These are phyloP conservation scores for Ambispora gerdemannii DNA, from an alignment of 192 early-diverging fungal genomes.

Conservation along the genomic window DNA sequence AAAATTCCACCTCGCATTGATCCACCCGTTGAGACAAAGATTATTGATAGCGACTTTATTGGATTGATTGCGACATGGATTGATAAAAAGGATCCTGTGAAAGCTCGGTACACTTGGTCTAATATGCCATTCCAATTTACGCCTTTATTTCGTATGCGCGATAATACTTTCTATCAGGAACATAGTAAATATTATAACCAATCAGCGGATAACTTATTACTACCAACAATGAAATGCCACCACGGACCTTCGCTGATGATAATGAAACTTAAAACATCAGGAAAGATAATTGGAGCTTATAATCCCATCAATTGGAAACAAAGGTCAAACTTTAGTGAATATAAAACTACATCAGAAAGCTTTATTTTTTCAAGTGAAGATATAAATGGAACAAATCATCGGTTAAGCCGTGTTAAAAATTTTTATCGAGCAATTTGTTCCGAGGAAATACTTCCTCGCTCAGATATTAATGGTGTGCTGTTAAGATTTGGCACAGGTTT, in stretches of 20 bases:
- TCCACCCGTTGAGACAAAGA: slow-evolving; percentile 5
- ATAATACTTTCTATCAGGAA: neutral
- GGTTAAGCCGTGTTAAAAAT: neutral
- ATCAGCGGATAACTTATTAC: slow-evolving; percentile 3
- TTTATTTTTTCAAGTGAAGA: slow-evolving; percentile 7
- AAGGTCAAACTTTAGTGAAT: neutral
- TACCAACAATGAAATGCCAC: slow-evolving; percentile 24
- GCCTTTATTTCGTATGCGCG: slow-evolving; percentile 14
- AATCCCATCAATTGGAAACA: slow-evolving; percentile 8
- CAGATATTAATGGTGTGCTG: neutral
- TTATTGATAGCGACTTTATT: slow-evolving; percentile 14
- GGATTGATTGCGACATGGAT: slow-evolving; percentile 13
- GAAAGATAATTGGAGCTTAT: slow-evolving; percentile 1
- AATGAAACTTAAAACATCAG: neutral
- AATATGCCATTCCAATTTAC: slow-evolving; percentile 10
- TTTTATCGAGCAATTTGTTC: neutral
- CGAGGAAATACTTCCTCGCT: neutral
- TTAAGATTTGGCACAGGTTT: slow-evolving; percentile 13
- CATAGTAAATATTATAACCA: neutral
- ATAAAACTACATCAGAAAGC: slow-evolving; percentile 6
- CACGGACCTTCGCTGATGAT: slow-evolving; percentile 8
- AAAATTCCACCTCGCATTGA: neutral
- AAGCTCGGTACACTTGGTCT: neutral
- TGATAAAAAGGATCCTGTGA: neutral
- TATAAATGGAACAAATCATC: neutral